phyloP scores from a whole-genome alignment of 805 yeast genomes.

The Nakazawaea anatomiae region DNA sequence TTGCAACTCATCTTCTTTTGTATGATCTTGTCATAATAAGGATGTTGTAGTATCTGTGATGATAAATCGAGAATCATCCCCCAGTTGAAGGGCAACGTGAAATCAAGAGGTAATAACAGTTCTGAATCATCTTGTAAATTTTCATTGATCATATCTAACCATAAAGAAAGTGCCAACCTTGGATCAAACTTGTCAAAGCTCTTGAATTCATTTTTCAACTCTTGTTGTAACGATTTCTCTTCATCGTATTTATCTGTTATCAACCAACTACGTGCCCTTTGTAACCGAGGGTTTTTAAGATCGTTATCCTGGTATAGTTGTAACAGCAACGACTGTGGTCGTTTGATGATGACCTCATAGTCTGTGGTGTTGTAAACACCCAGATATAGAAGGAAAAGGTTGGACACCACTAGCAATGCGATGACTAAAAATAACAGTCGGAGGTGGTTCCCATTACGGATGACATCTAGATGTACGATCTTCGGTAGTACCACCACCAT shows the following conservation, averaged over 20 bases:
- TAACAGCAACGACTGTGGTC: neutral
- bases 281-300: constrained; percentile 1
- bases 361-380: neutral
- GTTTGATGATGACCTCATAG: neutral
- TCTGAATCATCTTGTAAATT: constrained; percentile 10
- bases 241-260: constrained; percentile 1
- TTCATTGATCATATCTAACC: constrained; percentile 13
- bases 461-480: neutral
- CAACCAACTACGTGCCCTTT: constrained; percentile 3
- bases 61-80: constrained; percentile 1
- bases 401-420: neutral
- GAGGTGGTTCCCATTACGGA: neutral
- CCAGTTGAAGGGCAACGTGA: constrained; percentile 23
- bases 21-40: neutral
- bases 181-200: constrained; percentile 12
- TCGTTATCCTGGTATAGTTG: constrained; percentile 1
- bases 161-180: constrained; percentile 15
- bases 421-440: neutral
- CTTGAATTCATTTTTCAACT: neutral
- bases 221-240: neutral
- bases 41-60: neutral
- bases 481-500: neutral
- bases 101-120: constrained; percentile 6
- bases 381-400: neutral
- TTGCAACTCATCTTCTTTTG: neutral